Percentiles rank a stretch among this genome's conserved stretches.
Conservation (phyloP, 2,329 filamentous ascomycete species). For the Berkeleyomyces rouxiae region DNA sequence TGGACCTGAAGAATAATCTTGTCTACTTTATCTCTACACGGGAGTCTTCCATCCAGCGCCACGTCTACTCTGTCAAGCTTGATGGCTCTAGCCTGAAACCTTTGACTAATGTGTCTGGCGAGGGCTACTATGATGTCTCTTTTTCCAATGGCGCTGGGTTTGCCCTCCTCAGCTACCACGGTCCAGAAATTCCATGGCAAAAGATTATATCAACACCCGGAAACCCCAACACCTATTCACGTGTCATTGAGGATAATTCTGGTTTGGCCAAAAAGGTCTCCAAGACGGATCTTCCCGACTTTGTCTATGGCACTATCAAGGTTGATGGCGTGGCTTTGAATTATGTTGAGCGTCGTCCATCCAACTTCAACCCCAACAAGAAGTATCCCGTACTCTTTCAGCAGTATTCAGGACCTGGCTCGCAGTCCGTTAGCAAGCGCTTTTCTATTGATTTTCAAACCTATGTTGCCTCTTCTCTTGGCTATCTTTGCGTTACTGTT, state of each 20-base stretch:
- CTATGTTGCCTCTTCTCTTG: conserved; percentile 68
- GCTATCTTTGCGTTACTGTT: conserved; percentile 87
- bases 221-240: conserved; percentile 45
- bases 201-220: conserved; percentile 73
- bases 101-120: conserved; percentile 54
- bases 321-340: conserved; percentile 59
- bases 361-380: conserved; percentile 69
- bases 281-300: conserved; percentile 64
- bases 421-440: conserved; percentile 65
- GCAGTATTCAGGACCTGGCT: conserved; percentile 89
- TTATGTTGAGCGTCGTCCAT: conserved; percentile 70
- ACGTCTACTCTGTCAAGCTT: conserved; percentile 78
- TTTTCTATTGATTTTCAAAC: conserved; percentile 82
- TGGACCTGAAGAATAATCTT: conserved; percentile 70
- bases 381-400: conserved; percentile 90
- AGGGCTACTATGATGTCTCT: conserved; percentile 66
- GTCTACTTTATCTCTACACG: conserved; percentile 86
- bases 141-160: conserved; percentile 76
- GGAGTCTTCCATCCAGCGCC: conserved; percentile 73
- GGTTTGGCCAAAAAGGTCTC: conserved; percentile 51
- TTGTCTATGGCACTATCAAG: conserved; percentile 71
- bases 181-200: conserved; percentile 79
- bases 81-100: conserved; percentile 58
- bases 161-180: conserved; percentile 66
- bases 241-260: conserved; percentile 63